phyloP scores from a whole-genome alignment of 805 yeast genomes.

The Tetrapisispora taiwanensis region DNA sequence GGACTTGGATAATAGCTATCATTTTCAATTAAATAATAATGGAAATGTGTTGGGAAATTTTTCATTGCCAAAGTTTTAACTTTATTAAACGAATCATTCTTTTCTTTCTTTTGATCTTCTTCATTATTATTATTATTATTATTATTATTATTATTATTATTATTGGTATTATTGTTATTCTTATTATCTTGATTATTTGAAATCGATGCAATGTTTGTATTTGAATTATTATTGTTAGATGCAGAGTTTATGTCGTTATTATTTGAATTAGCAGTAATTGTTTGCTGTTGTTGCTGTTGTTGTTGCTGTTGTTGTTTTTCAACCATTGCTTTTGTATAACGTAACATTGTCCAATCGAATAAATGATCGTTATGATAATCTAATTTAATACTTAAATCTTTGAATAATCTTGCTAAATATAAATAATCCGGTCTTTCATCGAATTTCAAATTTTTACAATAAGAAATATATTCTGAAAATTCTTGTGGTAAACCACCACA shows the following conservation, averaged over 20 bases:
- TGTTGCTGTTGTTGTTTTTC: slow-evolving; percentile 13
- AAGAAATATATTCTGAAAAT: slow-evolving; percentile 79
- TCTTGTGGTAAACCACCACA: slow-evolving; percentile 91
- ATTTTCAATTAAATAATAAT: slow-evolving; percentile 25
- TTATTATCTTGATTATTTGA: background rate
- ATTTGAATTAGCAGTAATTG: slow-evolving; percentile 5
- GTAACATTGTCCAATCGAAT: slow-evolving; percentile 86
- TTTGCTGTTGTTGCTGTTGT: slow-evolving; percentile 12
- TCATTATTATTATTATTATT: background rate
- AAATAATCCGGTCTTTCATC: slow-evolving; percentile 96
- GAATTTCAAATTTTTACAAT: slow-evolving; percentile 83
- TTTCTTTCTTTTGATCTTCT: slow-evolving; percentile 7
- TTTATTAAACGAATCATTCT: slow-evolving; percentile 27
- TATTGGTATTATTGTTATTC: background rate
- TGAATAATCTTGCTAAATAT: slow-evolving; percentile 78
- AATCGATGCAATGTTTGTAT: slow-evolving; percentile 2
- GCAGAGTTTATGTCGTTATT: slow-evolving; percentile 2
- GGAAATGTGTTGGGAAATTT: slow-evolving; percentile 30
- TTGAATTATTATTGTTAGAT: slow-evolving; percentile 11
- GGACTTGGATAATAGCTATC: slow-evolving; percentile 28
- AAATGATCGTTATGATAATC: slow-evolving; percentile 90
- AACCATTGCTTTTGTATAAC: slow-evolving; percentile 30
- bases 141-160: background rate
- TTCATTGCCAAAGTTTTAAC: slow-evolving; percentile 24
- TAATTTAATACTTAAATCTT: slow-evolving; percentile 84